phyloP scores from a whole-genome alignment of 352 stramenopile species.

The Globisporangium mamillatum region DNA sequence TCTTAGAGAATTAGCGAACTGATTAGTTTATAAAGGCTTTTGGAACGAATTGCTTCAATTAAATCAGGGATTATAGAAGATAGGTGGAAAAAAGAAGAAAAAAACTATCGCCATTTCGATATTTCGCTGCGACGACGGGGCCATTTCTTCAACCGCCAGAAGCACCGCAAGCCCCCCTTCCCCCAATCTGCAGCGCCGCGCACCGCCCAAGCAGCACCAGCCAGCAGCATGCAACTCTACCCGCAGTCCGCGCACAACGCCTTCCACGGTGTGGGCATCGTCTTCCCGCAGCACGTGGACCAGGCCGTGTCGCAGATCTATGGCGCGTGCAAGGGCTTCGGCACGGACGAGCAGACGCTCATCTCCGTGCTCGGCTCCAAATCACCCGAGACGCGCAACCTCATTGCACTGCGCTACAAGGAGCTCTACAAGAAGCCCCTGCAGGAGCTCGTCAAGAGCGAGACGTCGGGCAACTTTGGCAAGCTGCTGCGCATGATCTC shows the following conservation, averaged over 20 bases:
- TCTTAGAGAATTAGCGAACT: not conserved
- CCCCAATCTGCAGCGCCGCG: not conserved
- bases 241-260: conserved; percentile 51
- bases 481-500: conserved; percentile 69
- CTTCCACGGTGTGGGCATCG: conserved; percentile 43
- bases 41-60: not conserved
- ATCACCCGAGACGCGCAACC: conserved; percentile 61
- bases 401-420: conserved; percentile 70
- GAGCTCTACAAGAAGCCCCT: conserved; percentile 64
- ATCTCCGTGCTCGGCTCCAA: conserved; percentile 66
- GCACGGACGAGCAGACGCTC: conserved; percentile 75
- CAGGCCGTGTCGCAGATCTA: conserved; percentile 69
- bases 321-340: conserved; percentile 55
- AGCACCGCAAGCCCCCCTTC: not conserved
- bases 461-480: conserved; percentile 76
- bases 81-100: not conserved
- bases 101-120: not conserved
- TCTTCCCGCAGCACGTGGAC: conserved; percentile 53
- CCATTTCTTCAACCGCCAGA: conserved; percentile 6
- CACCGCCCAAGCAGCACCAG: not conserved
- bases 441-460: conserved; percentile 52
- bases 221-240: conserved; percentile 50
- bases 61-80: not conserved
- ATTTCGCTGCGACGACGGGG: not conserved
- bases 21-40: not conserved